A percentile compares a stretch with the other conserved stretches of the same genome.
phyloP scores from a whole-genome alignment of 352 stramenopile species.

The Phytopythium mirpurense region DNA sequence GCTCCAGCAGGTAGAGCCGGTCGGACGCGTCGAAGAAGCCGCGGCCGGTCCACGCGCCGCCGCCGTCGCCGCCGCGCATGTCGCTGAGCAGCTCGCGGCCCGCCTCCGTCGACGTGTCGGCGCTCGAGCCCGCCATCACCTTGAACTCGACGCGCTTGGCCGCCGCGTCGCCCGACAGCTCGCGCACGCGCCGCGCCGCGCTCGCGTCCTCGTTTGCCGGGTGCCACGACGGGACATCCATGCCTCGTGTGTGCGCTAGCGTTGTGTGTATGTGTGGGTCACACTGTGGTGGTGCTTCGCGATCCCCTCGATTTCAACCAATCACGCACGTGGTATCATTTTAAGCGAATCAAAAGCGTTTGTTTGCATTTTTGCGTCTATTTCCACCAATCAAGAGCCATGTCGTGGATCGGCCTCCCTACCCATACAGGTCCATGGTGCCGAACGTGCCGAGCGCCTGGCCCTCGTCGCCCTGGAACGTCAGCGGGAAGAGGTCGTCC shows the following conservation, averaged over 20 bases:
- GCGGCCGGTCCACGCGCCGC: conserved; percentile 32
- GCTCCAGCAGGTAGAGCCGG: conserved; percentile 65
- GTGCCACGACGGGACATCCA: conserved; percentile 76
- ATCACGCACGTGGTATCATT: conserved; percentile 1
- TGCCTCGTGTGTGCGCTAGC: no score
- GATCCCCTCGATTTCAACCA: conserved; percentile 3
- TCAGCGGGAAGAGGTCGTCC: conserved; percentile 41
- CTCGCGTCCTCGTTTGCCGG: conserved; percentile 53
- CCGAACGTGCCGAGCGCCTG: neutral
- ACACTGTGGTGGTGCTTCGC: no score
- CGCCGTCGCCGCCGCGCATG: conserved; percentile 23
- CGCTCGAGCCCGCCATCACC: conserved; percentile 48
- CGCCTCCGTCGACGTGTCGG: conserved; percentile 60
- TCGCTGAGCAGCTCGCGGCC: conserved; percentile 55
- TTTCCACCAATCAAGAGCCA: conserved; percentile 2
- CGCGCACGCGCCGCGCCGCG: conserved; percentile 24
- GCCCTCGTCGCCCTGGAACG: conserved; percentile 18
- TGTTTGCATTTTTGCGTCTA: conserved; percentile 8
- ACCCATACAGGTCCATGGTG: conserved; percentile 8
- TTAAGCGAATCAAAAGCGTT: conserved; percentile 4
- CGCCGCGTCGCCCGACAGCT: conserved; percentile 10
- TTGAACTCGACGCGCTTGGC: conserved; percentile 60
- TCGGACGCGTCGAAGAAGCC: conserved; percentile 74
- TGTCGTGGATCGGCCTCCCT: no score
- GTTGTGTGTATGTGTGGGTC: no score